Percentiles rank a stretch among this genome's conserved stretches.
phyloP scores from a whole-genome alignment of 495 filamentous ascomycete species.

The Aspergillus panamensis region DNA sequence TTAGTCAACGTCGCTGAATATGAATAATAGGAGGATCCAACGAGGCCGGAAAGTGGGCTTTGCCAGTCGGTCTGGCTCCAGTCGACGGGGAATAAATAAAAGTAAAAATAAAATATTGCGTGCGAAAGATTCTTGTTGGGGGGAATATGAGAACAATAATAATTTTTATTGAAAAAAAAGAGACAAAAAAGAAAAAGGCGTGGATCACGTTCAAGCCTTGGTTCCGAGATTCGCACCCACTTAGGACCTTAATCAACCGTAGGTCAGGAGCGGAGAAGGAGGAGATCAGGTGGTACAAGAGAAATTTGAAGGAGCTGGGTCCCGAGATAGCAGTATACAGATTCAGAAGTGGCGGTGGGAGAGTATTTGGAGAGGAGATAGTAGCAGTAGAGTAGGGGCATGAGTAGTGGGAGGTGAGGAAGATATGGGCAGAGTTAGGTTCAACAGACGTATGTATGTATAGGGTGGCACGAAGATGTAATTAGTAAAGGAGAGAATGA shows the following conservation, averaged over 20 bases:
- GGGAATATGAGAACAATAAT: constrained; percentile 3
- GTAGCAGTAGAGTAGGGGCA: neutral
- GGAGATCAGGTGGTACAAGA: neutral
- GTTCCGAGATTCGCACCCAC: constrained; percentile 26
- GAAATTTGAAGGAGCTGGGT: neutral
- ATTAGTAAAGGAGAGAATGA: constrained; percentile 18
- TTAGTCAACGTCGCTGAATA: constrained; percentile 20
- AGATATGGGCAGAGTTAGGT: neutral
- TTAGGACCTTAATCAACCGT: constrained; percentile 16
- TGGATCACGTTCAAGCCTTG: constrained; percentile 20
- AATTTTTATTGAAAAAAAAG: neutral
- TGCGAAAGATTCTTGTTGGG: neutral
- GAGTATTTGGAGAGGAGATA: neutral
- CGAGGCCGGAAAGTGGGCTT: constrained; percentile 11
- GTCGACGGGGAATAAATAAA: constrained; percentile 5
- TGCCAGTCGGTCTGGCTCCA: constrained; percentile 10
- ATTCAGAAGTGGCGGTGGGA: neutral
- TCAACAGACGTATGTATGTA: neutral
- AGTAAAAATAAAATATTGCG: constrained; percentile 6
- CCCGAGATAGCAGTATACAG: neutral
- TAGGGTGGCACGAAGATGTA: constrained; percentile 3
- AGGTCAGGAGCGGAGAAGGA: constrained; percentile 2
- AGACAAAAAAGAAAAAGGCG: constrained; percentile 17
- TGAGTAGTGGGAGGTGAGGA: neutral
- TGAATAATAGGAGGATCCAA: constrained; percentile 19